Conservation (phyloP, 106 monocot genomes). For the Alisma plantagoaquatica region DNA sequence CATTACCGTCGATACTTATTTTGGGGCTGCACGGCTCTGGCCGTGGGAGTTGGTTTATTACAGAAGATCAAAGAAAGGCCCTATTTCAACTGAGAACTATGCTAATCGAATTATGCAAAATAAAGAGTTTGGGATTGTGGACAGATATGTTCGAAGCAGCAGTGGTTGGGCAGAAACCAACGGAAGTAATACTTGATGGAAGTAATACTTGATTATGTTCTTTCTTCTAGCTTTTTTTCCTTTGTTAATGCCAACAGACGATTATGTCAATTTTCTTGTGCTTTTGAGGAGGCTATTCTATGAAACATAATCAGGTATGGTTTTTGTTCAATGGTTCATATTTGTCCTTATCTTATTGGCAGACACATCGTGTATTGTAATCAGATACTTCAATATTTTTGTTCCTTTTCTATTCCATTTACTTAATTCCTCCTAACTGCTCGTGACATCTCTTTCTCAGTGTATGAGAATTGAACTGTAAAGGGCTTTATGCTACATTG, state of each 20-base stretch:
- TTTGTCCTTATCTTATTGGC: too few species aligned
- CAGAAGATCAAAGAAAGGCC: slow-evolving; percentile 41
- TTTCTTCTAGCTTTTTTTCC: too few species aligned
- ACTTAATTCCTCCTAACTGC: too few species aligned
- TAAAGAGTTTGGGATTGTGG: slow-evolving; percentile 58
- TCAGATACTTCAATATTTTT: too few species aligned
- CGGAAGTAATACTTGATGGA: not conserved
- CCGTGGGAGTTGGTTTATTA: slow-evolving; percentile 74
- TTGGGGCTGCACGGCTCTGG: slow-evolving; percentile 66
- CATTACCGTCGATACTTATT: slow-evolving; percentile 29
- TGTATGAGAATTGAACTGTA: too few species aligned
- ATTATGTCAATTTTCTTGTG: slow-evolving; percentile 7
- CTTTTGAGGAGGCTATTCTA: slow-evolving; percentile 21
- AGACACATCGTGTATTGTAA: too few species aligned
- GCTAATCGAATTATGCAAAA: slow-evolving; percentile 60
- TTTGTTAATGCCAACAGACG: not conserved
- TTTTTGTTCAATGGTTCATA: too few species aligned
- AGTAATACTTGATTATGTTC: too few species aligned
- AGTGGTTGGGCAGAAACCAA: slow-evolving; percentile 51
- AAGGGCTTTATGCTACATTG: too few species aligned
- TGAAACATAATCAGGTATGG: too few species aligned
- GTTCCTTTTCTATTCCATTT: too few species aligned
- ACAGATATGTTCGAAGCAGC: slow-evolving; percentile 62
- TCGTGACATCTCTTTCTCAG: too few species aligned
- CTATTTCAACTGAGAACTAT: slow-evolving; percentile 65